phyloP scores from a whole-genome alignment of 1,284 basidiomycete genomes.

The Ganoderma resinaceum region DNA sequence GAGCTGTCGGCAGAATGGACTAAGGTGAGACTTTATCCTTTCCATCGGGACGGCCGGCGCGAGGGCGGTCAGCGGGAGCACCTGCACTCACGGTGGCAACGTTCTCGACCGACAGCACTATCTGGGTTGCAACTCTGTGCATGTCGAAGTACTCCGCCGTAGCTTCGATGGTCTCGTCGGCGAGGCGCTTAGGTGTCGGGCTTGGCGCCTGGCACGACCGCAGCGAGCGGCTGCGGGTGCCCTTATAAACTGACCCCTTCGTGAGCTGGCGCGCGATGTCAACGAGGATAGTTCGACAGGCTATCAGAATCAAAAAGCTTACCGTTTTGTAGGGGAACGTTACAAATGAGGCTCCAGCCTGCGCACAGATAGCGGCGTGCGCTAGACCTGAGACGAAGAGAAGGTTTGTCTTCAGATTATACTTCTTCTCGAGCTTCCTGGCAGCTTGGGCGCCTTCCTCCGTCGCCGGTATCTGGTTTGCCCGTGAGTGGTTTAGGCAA shows the following conservation, averaged over 20 bases:
- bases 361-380: slow-evolving; percentile 62
- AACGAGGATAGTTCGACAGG: slow-evolving; percentile 10
- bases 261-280: slow-evolving; percentile 23
- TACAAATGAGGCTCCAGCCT: slow-evolving; percentile 53
- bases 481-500: slow-evolving; percentile 10
- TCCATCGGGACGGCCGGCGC: not conserved
- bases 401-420: slow-evolving; percentile 57
- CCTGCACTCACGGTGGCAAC: slow-evolving; percentile 20
- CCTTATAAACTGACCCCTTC: slow-evolving; percentile 18
- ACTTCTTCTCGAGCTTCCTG: slow-evolving; percentile 43
- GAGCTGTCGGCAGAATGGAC: slow-evolving; percentile 14
- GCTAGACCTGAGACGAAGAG: slow-evolving; percentile 54
- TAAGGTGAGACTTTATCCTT: slow-evolving; percentile 5
- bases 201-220: slow-evolving; percentile 10
- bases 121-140: slow-evolving; percentile 44
- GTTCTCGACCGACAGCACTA: slow-evolving; percentile 50
- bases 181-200: slow-evolving; percentile 41
- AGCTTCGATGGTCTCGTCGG: slow-evolving; percentile 53
- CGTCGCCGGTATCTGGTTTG: slow-evolving; percentile 62
- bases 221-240: not conserved
- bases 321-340: slow-evolving; percentile 59
- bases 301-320: slow-evolving; percentile 33
- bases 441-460: slow-evolving; percentile 59
- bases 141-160: slow-evolving; percentile 54
- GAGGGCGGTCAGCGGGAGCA: not conserved